Conservation (phyloP, 108 stramenopile genomes). For the Cyclotella kingstonii region DNA sequence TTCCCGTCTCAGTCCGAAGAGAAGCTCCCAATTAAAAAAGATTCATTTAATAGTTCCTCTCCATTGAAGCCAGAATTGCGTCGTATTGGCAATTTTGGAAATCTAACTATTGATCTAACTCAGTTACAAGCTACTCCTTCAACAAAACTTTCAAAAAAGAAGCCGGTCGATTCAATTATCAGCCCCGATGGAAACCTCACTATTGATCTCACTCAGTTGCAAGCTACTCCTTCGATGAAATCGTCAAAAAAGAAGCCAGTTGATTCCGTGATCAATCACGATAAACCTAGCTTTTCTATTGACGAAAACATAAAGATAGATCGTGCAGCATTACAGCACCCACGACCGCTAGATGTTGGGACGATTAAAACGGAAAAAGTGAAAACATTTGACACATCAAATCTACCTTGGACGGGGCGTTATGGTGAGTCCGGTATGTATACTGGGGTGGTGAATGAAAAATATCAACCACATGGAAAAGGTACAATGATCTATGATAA, state of each 20-base stretch:
- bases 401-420: slow-evolving; percentile 37
- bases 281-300: neutral
- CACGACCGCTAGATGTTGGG: neutral
- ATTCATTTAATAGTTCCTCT: neutral
- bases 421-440: slow-evolving; percentile 46
- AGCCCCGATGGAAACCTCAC: slow-evolving; percentile 7
- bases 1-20: too few relatives aligned
- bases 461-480: slow-evolving; percentile 42
- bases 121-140: slow-evolving; percentile 19
- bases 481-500: slow-evolving; percentile 43
- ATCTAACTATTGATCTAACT: slow-evolving; percentile 25
- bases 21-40: neutral
- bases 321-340: slow-evolving; percentile 15
- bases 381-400: slow-evolving; percentile 31
- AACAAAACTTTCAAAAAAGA: slow-evolving; percentile 12
- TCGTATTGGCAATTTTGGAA: neutral
- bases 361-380: slow-evolving; percentile 5
- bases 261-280: neutral
- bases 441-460: slow-evolving; percentile 41
- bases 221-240: slow-evolving; percentile 21
- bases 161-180: slow-evolving; percentile 5
- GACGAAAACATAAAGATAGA: slow-evolving; percentile 23
- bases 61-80: slow-evolving; percentile 2
- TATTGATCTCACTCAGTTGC: slow-evolving; percentile 20
- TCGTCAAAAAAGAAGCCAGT: neutral